These are phyloP conservation scores for Mantamonas sphyraenae DNA, from an alignment of 78 protist species.

Conservation along the genomic window DNA sequence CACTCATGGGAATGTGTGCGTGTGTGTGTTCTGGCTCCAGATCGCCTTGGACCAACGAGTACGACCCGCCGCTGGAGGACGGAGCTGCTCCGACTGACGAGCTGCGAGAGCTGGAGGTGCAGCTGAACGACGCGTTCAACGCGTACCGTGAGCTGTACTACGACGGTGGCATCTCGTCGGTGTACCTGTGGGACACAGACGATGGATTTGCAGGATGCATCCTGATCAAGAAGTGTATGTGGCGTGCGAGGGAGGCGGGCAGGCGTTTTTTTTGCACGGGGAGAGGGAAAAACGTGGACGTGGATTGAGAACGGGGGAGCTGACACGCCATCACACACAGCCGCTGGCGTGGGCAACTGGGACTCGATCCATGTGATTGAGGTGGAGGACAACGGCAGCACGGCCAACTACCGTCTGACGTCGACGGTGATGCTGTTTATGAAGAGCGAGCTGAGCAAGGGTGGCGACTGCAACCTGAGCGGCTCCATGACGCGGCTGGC, in stretches of 20 bases:
- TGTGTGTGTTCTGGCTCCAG: conserved; percentile 33
- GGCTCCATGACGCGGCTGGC: conserved; percentile 76
- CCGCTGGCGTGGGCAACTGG: conserved; percentile 76
- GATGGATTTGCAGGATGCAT: conserved; percentile 79
- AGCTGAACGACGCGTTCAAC: conserved; percentile 81
- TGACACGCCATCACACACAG: too few relatives aligned
- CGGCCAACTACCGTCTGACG: conserved; percentile 74
- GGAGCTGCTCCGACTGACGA: conserved; percentile 73
- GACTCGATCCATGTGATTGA: conserved; percentile 93
- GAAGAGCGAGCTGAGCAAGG: conserved; percentile 42
- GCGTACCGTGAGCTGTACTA: conserved; percentile 77
- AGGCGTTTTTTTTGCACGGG: too few relatives aligned
- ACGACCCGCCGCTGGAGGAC: conserved; percentile 78
- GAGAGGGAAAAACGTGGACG: too few relatives aligned
- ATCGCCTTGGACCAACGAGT: conserved; percentile 94
- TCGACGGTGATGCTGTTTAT: conserved; percentile 88
- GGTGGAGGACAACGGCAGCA: conserved; percentile 42
- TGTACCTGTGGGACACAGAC: conserved; percentile 88
- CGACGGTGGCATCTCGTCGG: conserved; percentile 85
- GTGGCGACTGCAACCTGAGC: conserved; percentile 66
- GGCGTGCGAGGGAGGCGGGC: too few relatives aligned
- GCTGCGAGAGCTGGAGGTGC: conserved; percentile 76
- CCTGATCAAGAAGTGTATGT: conserved; percentile 71
- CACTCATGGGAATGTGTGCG: not conserved
- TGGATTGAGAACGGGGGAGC: too few relatives aligned